Conservation (phyloP, 2,329 filamentous ascomycete genomes). For the Fusarium musae region DNA sequence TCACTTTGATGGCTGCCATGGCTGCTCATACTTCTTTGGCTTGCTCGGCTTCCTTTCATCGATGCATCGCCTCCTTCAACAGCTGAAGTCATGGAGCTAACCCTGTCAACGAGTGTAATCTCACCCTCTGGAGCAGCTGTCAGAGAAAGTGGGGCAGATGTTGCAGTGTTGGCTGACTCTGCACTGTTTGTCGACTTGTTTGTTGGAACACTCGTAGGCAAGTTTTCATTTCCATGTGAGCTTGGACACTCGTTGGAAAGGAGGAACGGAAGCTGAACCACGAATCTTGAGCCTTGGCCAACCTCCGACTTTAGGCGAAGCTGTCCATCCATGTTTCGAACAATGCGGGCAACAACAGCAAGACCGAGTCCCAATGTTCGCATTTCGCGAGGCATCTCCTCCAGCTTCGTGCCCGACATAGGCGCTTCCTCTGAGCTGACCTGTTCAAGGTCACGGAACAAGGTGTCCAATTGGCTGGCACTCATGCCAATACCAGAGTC, state of each 20-base stretch:
- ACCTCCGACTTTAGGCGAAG: conserved; percentile 85
- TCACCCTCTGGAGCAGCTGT: conserved; percentile 59
- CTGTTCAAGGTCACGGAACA: conserved; percentile 70
- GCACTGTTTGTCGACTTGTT: conserved; percentile 20
- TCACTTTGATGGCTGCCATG: conserved; percentile 67
- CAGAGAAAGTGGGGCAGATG: conserved; percentile 40
- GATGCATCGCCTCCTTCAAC: conserved; percentile 20
- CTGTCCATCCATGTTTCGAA: conserved; percentile 92
- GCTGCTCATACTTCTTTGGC: conserved; percentile 53
- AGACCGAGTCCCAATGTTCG: conserved; percentile 80
- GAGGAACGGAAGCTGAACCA: conserved; percentile 81
- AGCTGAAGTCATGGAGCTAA: conserved; percentile 40
- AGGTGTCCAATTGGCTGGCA: conserved; percentile 65
- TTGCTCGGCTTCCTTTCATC: conserved; percentile 33
- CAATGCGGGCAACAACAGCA: conserved; percentile 86
- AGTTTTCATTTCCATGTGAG: conserved; percentile 15
- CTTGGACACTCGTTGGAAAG: conserved; percentile 58
- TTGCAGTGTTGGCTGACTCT: conserved; percentile 30
- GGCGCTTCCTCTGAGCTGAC: conserved; percentile 60
- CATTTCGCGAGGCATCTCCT: conserved; percentile 46
- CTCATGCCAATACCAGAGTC: conserved; percentile 83
- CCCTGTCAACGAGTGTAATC: conserved; percentile 69
- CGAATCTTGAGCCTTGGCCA: conserved; percentile 84
- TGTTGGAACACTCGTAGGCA: neutral
- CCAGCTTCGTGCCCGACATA: conserved; percentile 32